phyloP scores from a whole-genome alignment of 1,284 basidiomycete species.

The Apiotrichum mycotoxinovorans region DNA sequence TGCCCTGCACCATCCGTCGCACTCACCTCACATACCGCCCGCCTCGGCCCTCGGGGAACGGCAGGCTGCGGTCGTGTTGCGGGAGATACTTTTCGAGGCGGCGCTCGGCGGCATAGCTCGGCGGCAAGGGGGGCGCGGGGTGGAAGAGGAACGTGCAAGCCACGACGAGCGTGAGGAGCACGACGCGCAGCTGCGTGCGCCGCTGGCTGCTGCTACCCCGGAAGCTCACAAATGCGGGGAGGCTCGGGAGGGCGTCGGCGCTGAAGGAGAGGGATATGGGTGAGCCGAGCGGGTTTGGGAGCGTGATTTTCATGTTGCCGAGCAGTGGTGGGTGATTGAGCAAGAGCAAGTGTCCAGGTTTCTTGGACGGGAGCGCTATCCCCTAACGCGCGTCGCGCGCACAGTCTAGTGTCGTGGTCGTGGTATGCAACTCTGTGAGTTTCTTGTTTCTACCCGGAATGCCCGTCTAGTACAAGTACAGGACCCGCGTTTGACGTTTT shows the following conservation, averaged over 20 bases:
- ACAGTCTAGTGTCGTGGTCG: too few species aligned
- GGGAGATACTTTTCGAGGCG: constrained; percentile 14
- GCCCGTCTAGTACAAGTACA: too few species aligned
- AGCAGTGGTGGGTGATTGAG: not conserved
- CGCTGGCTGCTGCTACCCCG: not conserved
- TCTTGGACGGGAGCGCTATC: too few species aligned
- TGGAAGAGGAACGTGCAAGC: constrained; percentile 5
- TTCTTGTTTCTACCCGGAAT: too few species aligned
- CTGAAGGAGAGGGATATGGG: constrained; percentile 27
- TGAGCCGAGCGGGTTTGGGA: constrained; percentile 37
- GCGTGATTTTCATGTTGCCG: constrained; percentile 19
- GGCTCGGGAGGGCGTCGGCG: not conserved
- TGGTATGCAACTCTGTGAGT: too few species aligned
- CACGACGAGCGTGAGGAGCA: not conserved
- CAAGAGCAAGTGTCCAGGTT: too few species aligned
- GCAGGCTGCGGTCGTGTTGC: constrained; percentile 21
- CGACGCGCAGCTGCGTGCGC: not conserved
- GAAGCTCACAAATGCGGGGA: too few species aligned
- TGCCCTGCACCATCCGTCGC: not conserved
- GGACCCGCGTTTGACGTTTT: too few species aligned
- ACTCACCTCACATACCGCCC: constrained; percentile 43
- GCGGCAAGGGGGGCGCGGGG: constrained; percentile 40
- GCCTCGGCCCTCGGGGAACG: constrained; percentile 28
- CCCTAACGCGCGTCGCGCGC: too few species aligned
- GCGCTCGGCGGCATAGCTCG: constrained; percentile 33